phyloP scores from a whole-genome alignment of 1,284 basidiomycete genomes.

The Thecaphora thlaspeos region DNA sequence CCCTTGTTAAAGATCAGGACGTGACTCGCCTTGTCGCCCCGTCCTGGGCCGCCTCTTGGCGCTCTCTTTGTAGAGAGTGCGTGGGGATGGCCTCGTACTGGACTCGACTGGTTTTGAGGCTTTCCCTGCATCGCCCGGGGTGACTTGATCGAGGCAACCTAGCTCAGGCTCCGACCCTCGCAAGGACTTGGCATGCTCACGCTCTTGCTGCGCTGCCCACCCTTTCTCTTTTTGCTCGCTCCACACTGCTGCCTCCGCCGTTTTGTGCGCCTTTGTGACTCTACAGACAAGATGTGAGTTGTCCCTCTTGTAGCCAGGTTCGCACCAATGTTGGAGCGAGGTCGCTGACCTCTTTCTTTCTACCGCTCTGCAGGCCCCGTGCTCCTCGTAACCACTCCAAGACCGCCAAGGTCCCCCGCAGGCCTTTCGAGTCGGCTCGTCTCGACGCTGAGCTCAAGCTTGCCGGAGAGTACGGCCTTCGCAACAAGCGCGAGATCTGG shows the following conservation, averaged over 20 bases:
- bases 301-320: too few species aligned
- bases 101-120: neutral
- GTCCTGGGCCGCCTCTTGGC: too few species aligned
- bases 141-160: constrained; percentile 46
- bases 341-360: neutral
- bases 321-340: too few species aligned
- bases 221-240: constrained; percentile 9
- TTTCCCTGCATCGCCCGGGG: constrained; percentile 25
- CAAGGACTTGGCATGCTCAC: constrained; percentile 23
- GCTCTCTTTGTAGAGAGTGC: too few species aligned
- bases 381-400: constrained; percentile 57
- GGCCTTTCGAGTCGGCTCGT: constrained; percentile 95
- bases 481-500: constrained; percentile 99
- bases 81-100: too few species aligned
- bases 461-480: constrained; percentile 98
- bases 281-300: constrained; percentile 31
- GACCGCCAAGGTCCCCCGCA: constrained; percentile 75
- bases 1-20: neutral
- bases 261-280: neutral
- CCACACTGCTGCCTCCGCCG: neutral
- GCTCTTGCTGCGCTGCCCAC: constrained; percentile 29
- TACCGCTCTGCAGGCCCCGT: constrained; percentile 27
- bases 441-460: constrained; percentile 99
- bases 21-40: neutral
- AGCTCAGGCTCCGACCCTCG: constrained; percentile 42